Base-by-base conservation (phyloP, 2,329 filamentous ascomycete genomes). In the Berkeleyomyces rouxiae region DNA sequence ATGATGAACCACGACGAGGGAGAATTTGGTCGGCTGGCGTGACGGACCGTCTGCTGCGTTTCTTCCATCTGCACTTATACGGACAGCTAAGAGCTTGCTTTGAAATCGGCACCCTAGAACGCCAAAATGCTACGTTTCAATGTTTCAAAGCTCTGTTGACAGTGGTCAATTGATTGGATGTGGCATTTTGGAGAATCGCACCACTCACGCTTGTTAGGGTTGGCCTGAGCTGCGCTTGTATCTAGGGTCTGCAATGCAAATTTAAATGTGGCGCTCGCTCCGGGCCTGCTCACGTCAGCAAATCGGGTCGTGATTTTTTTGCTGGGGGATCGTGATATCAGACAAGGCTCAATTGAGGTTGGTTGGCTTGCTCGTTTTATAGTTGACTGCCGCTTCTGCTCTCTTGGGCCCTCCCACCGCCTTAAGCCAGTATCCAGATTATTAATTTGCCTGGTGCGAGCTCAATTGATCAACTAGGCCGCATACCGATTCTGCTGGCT, bases 21-120 rank as follows among this genome's bases (percentile, higher is more conserved):
- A n/a, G 13, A 55, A 47, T 13, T 55, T 55, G 10, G 49, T 10
- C 3, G 43, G 43, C 13, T 3, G 49, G 33, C 49, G 36, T 55
- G 33, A 55, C 31, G 49, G 7, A 33, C 33, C 33, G 49, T 55
- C 37, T 33, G 33, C 10, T 39, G 36, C 37, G 51, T 3, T 51
- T 23, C 7, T 16, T 43, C 31, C 43, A 16, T 36, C 40, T 62
- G 31, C 49, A 62, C 47, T 55, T 57, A 46, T 46, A 46, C 59
- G 2, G 47, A 51, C 44, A 37, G 23, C 59, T 46, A 36, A 46
- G 67, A 66, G 66, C 65, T 65, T 73, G 72, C 71, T 73, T 73
- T 73, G 71, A 73, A 73, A 73, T 73, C 72, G 63, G 42, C 16
- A 58, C 59, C 23, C 37, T 42, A 58, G 42, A 43, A 58, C 55